These are phyloP conservation scores for Vanderwaltozyma verrucispora DNA, from an alignment of 805 yeast species.

Conservation along the genomic window DNA sequence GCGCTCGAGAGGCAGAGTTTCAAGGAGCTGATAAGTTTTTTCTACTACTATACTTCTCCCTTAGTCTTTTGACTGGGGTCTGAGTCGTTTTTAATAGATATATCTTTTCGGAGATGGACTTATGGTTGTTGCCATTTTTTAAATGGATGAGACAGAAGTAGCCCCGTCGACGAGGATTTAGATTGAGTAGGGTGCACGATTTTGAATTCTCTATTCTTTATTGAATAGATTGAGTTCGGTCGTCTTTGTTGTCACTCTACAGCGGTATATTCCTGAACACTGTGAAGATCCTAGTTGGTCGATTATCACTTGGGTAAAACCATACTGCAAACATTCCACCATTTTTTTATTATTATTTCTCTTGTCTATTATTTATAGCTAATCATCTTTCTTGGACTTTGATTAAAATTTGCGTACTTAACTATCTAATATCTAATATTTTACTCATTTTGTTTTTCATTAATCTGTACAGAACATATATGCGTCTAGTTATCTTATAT, in stretches of 20 bases:
- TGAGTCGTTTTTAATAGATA: conserved; percentile 17
- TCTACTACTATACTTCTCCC: conserved; percentile 22
- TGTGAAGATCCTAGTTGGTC: conserved; percentile 87
- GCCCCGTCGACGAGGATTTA: conserved; percentile 98
- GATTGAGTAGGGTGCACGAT: conserved; percentile 44
- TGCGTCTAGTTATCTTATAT: too few relatives aligned
- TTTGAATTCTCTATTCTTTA: conserved; percentile 27
- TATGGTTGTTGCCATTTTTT: conserved; percentile 44
- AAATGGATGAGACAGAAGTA: conserved; percentile 56
- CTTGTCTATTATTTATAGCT: too few relatives aligned
- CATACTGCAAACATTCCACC: conserved; percentile 85
- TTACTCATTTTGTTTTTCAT: too few relatives aligned
- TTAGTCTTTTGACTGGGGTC: conserved; percentile 26
- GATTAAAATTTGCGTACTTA: too few relatives aligned
- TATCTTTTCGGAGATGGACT: conserved; percentile 1
- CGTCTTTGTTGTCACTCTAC: conserved; percentile 43
- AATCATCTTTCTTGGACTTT: too few relatives aligned
- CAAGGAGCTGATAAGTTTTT: conserved; percentile 18
- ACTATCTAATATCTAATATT: too few relatives aligned
- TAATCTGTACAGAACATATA: too few relatives aligned
- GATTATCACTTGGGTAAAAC: conserved; percentile 98
- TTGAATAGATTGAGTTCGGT: conserved; percentile 53
- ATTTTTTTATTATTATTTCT: too few relatives aligned
- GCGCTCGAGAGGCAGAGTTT: conserved; percentile 59
- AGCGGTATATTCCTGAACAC: conserved; percentile 99